Evolutionary conservation across 257 asterid species (phyloP).

Genomic region (Fraxinus pennsylvanica): DNA sequence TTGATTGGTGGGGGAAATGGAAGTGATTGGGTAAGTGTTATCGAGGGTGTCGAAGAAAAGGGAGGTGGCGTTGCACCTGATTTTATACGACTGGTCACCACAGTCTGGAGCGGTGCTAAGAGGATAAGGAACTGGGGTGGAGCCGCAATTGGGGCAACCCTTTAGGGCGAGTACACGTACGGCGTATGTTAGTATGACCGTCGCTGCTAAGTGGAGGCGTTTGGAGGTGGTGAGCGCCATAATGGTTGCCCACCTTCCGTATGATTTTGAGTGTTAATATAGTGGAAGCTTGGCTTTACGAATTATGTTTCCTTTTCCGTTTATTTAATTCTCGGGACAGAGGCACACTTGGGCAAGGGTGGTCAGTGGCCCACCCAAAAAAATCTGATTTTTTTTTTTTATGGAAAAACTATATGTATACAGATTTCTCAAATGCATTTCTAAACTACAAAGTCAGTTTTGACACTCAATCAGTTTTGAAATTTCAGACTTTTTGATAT

Average conservation of each 20-base stretch:
- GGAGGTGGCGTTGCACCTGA: constrained; percentile 53
- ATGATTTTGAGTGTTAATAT: too few relatives aligned
- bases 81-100: constrained; percentile 68
- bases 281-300: too few relatives aligned
- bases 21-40: constrained; percentile 68
- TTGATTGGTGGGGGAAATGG: constrained; percentile 54
- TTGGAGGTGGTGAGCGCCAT: constrained; percentile 32
- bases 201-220: constrained; percentile 22
- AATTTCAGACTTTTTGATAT: too few relatives aligned
- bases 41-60: constrained; percentile 60
- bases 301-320: too few relatives aligned
- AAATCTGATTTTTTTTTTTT: too few relatives aligned
- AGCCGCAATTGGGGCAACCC: constrained; percentile 71
- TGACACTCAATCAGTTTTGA: too few relatives aligned
- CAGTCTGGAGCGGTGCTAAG: constrained; percentile 72
- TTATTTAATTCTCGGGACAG: too few relatives aligned
- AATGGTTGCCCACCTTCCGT: background rate
- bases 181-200: constrained; percentile 43
- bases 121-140: constrained; percentile 74
- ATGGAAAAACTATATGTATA: too few relatives aligned
- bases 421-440: too few relatives aligned
- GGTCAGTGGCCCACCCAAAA: too few relatives aligned
- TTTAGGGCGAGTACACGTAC: constrained; percentile 38
- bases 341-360: too few relatives aligned
- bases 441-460: too few relatives aligned